These are phyloP conservation scores for Phytophthora tentaculata DNA, from an alignment of 352 stramenopile genomes.

Conservation along the genomic window DNA sequence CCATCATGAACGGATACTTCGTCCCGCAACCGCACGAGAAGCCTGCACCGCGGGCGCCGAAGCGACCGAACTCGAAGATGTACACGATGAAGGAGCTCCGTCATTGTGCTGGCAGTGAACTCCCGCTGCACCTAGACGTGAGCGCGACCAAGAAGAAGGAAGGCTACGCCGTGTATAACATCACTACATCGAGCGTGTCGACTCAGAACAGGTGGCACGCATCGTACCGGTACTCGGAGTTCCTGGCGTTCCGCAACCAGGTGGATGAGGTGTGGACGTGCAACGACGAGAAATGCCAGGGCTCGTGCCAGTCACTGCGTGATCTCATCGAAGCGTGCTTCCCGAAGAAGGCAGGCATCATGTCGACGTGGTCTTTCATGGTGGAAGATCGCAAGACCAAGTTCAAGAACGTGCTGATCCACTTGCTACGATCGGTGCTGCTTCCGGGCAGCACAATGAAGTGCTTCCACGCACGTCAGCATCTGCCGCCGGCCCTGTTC, in stretches of 20 bases:
- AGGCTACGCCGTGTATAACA: slow-evolving; percentile 61
- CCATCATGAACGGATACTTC: slow-evolving; percentile 35
- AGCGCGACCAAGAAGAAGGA: slow-evolving; percentile 48
- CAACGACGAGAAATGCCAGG: slow-evolving; percentile 56
- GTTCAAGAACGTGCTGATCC: slow-evolving; percentile 69
- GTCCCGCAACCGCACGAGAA: slow-evolving; percentile 29
- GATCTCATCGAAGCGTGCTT: slow-evolving; percentile 68
- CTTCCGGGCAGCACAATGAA: slow-evolving; percentile 74
- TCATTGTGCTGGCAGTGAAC: slow-evolving; percentile 43
- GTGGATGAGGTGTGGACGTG: slow-evolving; percentile 68
- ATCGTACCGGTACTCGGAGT: slow-evolving; percentile 77
- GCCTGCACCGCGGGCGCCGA: slow-evolving; percentile 14
- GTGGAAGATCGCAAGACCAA: slow-evolving; percentile 62
- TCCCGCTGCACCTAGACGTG: slow-evolving; percentile 59
- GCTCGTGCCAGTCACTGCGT: slow-evolving; percentile 72
- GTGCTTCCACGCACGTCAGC: slow-evolving; percentile 56
- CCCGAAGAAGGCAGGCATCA: slow-evolving; percentile 53
- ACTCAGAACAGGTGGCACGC: slow-evolving; percentile 58
- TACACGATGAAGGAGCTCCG: slow-evolving; percentile 58
- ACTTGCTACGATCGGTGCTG: slow-evolving; percentile 69
- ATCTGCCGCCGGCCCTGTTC: slow-evolving; percentile 57
- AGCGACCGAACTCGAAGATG: slow-evolving; percentile 41
- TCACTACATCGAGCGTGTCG: slow-evolving; percentile 53
- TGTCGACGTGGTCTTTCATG: slow-evolving; percentile 55
- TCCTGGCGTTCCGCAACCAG: slow-evolving; percentile 62